Evolutionary conservation across 2,329 filamentous ascomycete genomes (phyloP), one percentile per base, ranked within the genome.

Genomic region (Fusarium udum): DNA sequence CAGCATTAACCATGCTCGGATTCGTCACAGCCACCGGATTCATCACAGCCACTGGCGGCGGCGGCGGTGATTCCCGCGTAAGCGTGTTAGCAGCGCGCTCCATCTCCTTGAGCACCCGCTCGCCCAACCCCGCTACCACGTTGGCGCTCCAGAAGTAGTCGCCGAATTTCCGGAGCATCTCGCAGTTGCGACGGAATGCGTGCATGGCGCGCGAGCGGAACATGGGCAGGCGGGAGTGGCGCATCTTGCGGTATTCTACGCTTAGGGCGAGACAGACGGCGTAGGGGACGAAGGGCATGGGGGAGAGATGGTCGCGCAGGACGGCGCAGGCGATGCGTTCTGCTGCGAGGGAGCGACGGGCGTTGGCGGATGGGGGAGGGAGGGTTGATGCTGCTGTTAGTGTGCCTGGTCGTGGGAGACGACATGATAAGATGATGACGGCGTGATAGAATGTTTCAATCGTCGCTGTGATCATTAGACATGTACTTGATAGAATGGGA

Each of bases 361-460:
- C 87, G 69, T 90, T 90, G 32, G 85, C 87, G 39, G 83, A 86
- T 31, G 83, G 85, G 20, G 80, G 85, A 53, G 79, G 88, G 45
- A 82, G 84, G 10, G 82, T 87, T 32, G 80, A 82, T 39, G 82
- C 84, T 46, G 81, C 83, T 3, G 82, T 79, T 37, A 79, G 67
- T 26, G 82, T 82, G 48, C 84, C 80, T 16, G 82, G 82, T 16
- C 84, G 79, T 7, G 86, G 83, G 10, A 87, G 84, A n/a, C 90
- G 85, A 56, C 88, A 91, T 0, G 89, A 91, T 4, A 92, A 81
- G 14, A 92, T 90, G 40, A 89, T 87, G 12, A 92, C 87, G 7
- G 89, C 88, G 73, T 92, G 89, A 74, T 92, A 92, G 22, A 92
- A 86, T 2, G 88, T 86, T 72, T 92, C 90, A 12, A 92, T 84